Percentiles rank a stretch among this genome's conserved stretches.
Conservation (phyloP, 768 basidiomycete species). For the Epithele typhae region DNA sequence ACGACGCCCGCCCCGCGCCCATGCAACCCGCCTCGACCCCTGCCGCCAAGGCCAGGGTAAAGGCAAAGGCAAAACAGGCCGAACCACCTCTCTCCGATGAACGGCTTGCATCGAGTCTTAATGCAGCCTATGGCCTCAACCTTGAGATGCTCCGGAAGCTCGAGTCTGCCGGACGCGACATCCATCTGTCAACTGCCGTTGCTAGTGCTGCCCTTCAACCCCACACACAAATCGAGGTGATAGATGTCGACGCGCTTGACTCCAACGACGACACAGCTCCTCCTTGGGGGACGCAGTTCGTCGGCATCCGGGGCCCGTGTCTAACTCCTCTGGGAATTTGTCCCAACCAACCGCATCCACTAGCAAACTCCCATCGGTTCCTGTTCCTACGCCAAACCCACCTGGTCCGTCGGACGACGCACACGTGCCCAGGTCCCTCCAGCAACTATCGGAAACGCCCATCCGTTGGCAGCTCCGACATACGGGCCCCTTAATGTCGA, state of each 20-base stretch:
- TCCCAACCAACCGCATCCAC: background rate
- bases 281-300: no score
- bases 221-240: conserved; percentile 18
- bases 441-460: conserved; percentile 3
- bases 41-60: background rate
- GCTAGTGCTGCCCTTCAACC: no score
- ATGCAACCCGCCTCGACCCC: background rate
- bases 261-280: conserved; percentile 14
- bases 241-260: conserved; percentile 29
- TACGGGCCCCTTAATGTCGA: conserved; percentile 43
- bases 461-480: conserved; percentile 4
- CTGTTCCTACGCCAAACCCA: background rate
- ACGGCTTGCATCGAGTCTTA: conserved; percentile 18
- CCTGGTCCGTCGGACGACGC: background rate
- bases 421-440: background rate
- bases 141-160: conserved; percentile 17
- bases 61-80: background rate
- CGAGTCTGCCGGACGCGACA: conserved; percentile 5
- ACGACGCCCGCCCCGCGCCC: background rate
- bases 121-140: conserved; percentile 22
- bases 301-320: background rate
- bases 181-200: background rate
- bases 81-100: conserved; percentile 12
- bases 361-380: no score
- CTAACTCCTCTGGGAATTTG: background rate